Evolutionary conservation across 2,329 filamentous ascomycete species (phyloP), one percentile per base, ranked within the genome.

Genomic region (Beauveria australis): DNA sequence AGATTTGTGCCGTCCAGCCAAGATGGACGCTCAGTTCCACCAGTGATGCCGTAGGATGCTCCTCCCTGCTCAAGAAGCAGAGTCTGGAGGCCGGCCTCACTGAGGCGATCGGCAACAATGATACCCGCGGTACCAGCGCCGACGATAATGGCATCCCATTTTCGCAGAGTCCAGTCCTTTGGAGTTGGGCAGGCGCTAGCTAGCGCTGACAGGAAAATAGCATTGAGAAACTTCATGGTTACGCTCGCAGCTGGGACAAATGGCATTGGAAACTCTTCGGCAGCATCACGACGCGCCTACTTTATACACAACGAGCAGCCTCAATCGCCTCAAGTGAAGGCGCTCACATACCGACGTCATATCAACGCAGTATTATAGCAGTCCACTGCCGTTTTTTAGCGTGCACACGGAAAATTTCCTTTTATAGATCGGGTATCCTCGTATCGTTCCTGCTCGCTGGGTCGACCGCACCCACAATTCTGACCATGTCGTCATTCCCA

Each of bases 81-180:
- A 0, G 79, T 82, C 64, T 76, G 77, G 63, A 79, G 76, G 33
- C 79, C 79, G 12, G 76, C 76, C 63, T 80, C 79, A 57, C 79
- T 80, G 69, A 83, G 71, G 54, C 78, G 70, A 57, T 80, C 77
- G 33, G 79, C 78, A 40, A 79, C 75, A 33, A 82, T 78, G 57
- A 83, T 80, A 6, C 80, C 80, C 8, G 79, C 79, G 8, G 80
- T 78, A 33, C 80, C 80, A 41, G 78, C 77, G n/a, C 78, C 78
- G 19, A 80, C 73, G 18, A 81, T 69, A 52, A 81, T 79, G 41
- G 63, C 65, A 48, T 67, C 66, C 66, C 66, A 67, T 33, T 59
- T 48, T 24, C 60, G 62, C 16, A 59, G 28, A 1, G 62, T 44
- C 66, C 66, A 67, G 30, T 64, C 44, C 18, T 52, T 55, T 9